phyloP scores from a whole-genome alignment of 1,139 yeast genomes.

The Debaryomyces fabryi region DNA sequence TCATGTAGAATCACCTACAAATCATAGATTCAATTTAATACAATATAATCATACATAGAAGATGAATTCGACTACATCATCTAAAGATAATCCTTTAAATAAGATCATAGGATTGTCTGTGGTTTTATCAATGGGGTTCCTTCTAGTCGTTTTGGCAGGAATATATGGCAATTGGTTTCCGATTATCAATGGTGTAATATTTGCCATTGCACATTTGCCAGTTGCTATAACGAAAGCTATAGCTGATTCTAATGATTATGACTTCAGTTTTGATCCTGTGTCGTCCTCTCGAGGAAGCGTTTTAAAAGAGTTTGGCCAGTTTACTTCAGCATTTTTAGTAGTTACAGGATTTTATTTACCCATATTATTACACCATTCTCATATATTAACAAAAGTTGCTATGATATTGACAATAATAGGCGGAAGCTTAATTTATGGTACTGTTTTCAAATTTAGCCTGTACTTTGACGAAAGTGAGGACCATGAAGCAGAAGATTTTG shows the following conservation, averaged over 20 bases:
- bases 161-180: conserved; percentile 81
- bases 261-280: conserved; percentile 47
- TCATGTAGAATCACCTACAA: neutral
- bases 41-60: neutral
- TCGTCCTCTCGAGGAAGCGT: conserved; percentile 33
- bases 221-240: conserved; percentile 44
- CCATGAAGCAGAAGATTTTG: conserved; percentile 22
- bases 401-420: conserved; percentile 67
- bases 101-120: conserved; percentile 75
- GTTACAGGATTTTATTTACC: conserved; percentile 72
- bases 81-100: conserved; percentile 59
- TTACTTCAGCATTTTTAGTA: conserved; percentile 66
- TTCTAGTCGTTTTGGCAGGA: conserved; percentile 76
- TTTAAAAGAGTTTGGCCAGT: conserved; percentile 64
- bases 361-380: conserved; percentile 63
- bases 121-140: conserved; percentile 75
- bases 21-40: neutral
- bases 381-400: conserved; percentile 60
- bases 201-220: conserved; percentile 71
- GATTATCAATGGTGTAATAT: conserved; percentile 55
- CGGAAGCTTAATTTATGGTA: conserved; percentile 69
- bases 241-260: conserved; percentile 42
- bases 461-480: conserved; percentile 67
- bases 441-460: conserved; percentile 71
- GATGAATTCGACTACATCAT: conserved; percentile 35